Conservation (phyloP, 371 early-diverging fungal species). For the Haplosporangium sp. region DNA sequence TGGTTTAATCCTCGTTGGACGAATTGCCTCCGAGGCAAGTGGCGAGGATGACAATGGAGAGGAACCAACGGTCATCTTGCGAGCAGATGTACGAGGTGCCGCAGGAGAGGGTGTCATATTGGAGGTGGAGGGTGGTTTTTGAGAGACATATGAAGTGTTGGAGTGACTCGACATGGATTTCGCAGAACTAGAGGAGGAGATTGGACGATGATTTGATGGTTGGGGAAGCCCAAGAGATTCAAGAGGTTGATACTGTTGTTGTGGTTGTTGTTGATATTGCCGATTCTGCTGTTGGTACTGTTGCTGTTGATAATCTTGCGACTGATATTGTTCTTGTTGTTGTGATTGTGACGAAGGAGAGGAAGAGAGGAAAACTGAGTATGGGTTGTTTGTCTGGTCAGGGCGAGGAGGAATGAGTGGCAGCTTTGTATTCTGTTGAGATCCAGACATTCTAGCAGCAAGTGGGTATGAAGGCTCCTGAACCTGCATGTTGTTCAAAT, state of each 20-base stretch:
- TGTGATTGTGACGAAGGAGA: background rate
- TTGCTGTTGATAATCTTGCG: background rate
- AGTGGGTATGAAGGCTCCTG: conserved; percentile 28
- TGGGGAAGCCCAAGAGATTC: background rate
- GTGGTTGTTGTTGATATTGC: background rate
- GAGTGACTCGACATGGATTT: conserved; percentile 23
- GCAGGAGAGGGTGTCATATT: conserved; percentile 26
- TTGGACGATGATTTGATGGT: conserved; percentile 12
- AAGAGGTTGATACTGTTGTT: conserved; percentile 5
- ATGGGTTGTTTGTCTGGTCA: background rate
- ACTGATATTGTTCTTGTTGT: background rate
- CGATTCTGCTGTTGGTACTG: conserved; percentile 1
- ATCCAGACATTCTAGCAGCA: conserved; percentile 5
- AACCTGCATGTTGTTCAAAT: conserved; percentile 5
- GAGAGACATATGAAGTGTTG: conserved; percentile 11
- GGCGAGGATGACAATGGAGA: conserved; percentile 29
- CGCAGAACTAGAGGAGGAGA: conserved; percentile 20
- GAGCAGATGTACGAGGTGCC: conserved; percentile 22
- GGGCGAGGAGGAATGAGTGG: conserved; percentile 13
- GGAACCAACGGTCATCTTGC: conserved; percentile 47
- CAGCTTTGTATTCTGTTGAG: background rate
- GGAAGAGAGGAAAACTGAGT: background rate
- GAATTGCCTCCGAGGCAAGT: conserved; percentile 17
- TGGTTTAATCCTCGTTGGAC: conserved; percentile 31
- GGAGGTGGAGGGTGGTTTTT: conserved; percentile 15